These are phyloP conservation scores for Zasmidium cellare DNA, from an alignment of 2,329 filamentous ascomycete species.

Conservation along the genomic window DNA sequence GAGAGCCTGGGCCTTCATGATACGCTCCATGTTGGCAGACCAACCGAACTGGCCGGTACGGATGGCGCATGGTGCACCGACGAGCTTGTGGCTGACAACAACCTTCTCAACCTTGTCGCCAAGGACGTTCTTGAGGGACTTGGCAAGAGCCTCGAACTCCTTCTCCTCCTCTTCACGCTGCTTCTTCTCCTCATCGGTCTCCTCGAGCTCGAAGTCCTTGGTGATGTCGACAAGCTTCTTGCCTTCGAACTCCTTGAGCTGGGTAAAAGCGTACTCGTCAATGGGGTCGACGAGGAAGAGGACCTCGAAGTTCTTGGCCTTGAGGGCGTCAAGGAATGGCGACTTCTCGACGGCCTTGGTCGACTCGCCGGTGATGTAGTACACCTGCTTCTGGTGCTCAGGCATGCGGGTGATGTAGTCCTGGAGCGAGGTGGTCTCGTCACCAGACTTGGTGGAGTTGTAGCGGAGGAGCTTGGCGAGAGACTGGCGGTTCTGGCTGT, in stretches of 20 bases:
- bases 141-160: constrained; percentile 92
- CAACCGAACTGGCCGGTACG: constrained; percentile 99
- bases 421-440: constrained; percentile 90
- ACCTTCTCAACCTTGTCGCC: constrained; percentile 99
- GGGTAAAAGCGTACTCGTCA: constrained; percentile 98
- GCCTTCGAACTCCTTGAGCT: constrained; percentile 99
- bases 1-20: constrained; percentile 99
- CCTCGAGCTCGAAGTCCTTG: constrained; percentile 99
- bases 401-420: constrained; percentile 99
- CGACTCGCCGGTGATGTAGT: constrained; percentile 99
- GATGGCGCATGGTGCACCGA: constrained; percentile 93
- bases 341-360: constrained; percentile 98
- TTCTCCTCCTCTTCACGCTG: constrained; percentile 95
- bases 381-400: constrained; percentile 99
- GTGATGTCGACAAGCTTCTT: constrained; percentile 99
- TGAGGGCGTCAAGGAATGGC: constrained; percentile 97
- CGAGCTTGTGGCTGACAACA: constrained; percentile 96
- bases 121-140: constrained; percentile 98
- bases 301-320: constrained; percentile 99
- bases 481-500: constrained; percentile 88
- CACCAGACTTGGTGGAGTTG: constrained; percentile 98
- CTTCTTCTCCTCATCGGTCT: constrained; percentile 99
- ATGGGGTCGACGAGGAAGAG: constrained; percentile 99
- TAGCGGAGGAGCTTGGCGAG: constrained; percentile 99
- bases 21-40: constrained; percentile 99